Base-by-base conservation (phyloP, 139 green algal genomes). In the Pleodorina starrii region DNA sequence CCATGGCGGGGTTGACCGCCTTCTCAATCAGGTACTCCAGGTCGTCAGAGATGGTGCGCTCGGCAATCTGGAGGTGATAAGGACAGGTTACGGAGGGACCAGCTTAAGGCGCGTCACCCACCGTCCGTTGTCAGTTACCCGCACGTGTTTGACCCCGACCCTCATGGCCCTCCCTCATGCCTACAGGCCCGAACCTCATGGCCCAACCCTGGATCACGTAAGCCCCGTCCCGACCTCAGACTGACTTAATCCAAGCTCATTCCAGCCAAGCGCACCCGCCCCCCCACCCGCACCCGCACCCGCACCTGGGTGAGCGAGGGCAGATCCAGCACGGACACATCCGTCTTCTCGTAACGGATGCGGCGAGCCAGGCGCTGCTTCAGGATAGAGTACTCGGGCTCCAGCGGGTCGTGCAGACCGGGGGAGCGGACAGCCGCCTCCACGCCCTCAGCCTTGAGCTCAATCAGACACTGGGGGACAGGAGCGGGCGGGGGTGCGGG, bases 311-410 rank as follows among this genome's bases (percentile, higher is more conserved):
- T 98, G 38, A 98, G 86, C 14, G 94, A 83, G 48, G 95, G 92
- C 80, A 97, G 92, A 72, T 93, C 88, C 72, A 91, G 80, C 91
- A 97, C 85, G 17, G 76, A 12, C 44, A 75, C 32, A 40, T 91
- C 91, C 48, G 85, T 29, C 83, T 92, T 92, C 92, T 94, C 92
- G 69, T 93, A 93, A 59, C 89, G 89, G 38, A 93, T 86, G 91
- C 94, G 95, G 75, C 90, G 91, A 16, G 95, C 95, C 74, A 99
- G 92, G 73, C 97, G 94, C 90, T 97, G 93, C 94, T 97, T 98
- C 17, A 99, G 92, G 91, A 98, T 97, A 86, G 93, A 94, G 87
- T 94, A 96, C 96, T 99, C 97, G 1, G 95, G 95, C 91, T 99
- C 96, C 48, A 95, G 82, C 10, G 92, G 89, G 66, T 98, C 95